Evolutionary conservation across 306 rosid genomes (phyloP).

Genomic region (Morella rubra): DNA sequence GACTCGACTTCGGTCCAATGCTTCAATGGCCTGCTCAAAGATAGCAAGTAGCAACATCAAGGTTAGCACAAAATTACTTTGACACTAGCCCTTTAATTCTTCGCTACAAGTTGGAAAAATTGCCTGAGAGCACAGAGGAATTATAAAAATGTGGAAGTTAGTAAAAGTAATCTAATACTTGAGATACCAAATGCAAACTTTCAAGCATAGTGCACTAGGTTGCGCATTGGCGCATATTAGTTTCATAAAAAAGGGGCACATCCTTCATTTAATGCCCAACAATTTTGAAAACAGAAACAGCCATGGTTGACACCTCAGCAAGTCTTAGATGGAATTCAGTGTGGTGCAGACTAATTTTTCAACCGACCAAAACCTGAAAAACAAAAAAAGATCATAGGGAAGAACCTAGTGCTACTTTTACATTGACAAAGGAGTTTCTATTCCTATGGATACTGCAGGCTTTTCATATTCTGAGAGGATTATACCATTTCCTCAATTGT

Average conservation of each 20-base stretch:
- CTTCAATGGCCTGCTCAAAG: slow-evolving; percentile 77
- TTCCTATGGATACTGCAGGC: background rate
- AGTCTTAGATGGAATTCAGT: background rate
- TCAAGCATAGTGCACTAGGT: too few relatives aligned
- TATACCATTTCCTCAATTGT: background rate
- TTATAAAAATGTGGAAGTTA: too few relatives aligned
- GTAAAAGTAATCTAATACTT: too few relatives aligned
- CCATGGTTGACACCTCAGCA: background rate
- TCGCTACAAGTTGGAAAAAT: background rate
- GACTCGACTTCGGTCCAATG: slow-evolving; percentile 74
- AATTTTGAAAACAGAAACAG: background rate
- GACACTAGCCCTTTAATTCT: background rate
- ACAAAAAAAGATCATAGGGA: background rate
- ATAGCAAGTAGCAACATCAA: slow-evolving; percentile 9
- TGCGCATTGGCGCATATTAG: too few relatives aligned
- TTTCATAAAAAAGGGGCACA: background rate
- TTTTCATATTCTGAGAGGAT: background rate
- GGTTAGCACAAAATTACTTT: background rate
- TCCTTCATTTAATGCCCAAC: background rate
- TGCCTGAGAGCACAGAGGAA: background rate
- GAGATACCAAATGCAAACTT: too few relatives aligned
- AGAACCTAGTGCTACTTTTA: background rate
- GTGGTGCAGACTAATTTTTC: background rate
- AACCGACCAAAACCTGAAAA: background rate
- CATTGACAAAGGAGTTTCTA: background rate